Base-by-base conservation (phyloP, 805 yeast genomes). In the Kuraishia ogatae region DNA sequence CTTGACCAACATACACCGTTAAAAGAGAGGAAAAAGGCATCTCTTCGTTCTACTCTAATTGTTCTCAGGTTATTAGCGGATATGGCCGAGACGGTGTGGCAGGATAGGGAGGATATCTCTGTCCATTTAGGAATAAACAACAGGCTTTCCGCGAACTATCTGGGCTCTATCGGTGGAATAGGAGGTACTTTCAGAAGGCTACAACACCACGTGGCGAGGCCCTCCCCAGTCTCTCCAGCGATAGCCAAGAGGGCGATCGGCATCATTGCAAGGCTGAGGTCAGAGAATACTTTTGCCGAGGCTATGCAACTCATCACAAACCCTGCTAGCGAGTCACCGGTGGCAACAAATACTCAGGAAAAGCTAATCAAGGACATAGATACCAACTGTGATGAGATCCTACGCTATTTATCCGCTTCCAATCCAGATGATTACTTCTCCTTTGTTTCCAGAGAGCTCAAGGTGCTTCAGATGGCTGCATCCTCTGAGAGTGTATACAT, bases 371-470 rank as follows among this genome's bases (percentile, higher is more conserved):
- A 63, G 5, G 62, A 60, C 26, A 70, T 79, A 15, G 80, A 78
- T 59, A 39, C 57, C 1, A 66, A 66, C 46, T 66, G 77, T 51
- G 77, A 74, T 19, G 65, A 72, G 28, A 65, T 82, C 6, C 59
- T 78, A 20, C 65, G 75, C 46, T 82, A 70, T 62, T 50, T 80
- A 8, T 79, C 84, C 1, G 80, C 83, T 17, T 68, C 84, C 2
- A 80, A 82, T 61, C 75, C 80, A 29, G 53, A 57, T 0, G 80
- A 77, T 52, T 77, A 69, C 56, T 72, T 68, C 26, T 65, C 68
- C 10, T 77, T 71, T 62, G 54, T 69, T 53, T 60, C 72, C 20
- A 62, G 60, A 39, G 61, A 59, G 24, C 55, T 70, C 35, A 70
- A 66, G 28, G 46, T 60, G 35, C 79, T 75, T 50, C 60, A 51